These are phyloP conservation scores for Ananas comosus DNA, from an alignment of 176 grass and related monocot genomes.

Conservation along the genomic window DNA sequence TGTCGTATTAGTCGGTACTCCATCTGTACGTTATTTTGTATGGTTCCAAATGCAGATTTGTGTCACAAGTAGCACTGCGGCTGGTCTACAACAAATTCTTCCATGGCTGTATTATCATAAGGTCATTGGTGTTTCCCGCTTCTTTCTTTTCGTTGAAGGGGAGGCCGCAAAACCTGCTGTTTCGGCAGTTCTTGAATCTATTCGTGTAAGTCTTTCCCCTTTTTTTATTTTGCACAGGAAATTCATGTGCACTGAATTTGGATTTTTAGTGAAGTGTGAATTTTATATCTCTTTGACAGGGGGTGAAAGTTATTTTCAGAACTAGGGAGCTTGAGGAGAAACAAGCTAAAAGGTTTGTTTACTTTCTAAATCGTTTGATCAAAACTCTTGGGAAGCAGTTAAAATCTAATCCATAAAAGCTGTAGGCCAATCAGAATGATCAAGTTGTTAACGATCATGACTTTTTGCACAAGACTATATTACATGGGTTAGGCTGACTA, in stretches of 20 bases:
- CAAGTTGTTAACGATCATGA: too few relatives aligned
- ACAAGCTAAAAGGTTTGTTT: slow-evolving; percentile 67
- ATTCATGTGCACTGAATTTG: not conserved
- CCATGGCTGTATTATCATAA: slow-evolving; percentile 99
- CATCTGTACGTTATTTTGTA: not conserved
- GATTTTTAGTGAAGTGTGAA: not conserved
- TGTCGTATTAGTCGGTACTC: too few relatives aligned
- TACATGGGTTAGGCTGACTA: too few relatives aligned
- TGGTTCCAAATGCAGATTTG: slow-evolving; percentile 51
- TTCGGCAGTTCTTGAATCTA: slow-evolving; percentile 82
- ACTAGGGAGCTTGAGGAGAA: slow-evolving; percentile 88
- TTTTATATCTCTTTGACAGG: slow-evolving; percentile 33
- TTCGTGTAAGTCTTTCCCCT: slow-evolving; percentile 42
- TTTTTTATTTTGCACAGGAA: not conserved
- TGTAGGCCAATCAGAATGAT: not conserved
- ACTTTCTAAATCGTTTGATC: not conserved
- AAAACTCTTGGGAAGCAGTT: not conserved
- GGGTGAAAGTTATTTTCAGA: slow-evolving; percentile 93
- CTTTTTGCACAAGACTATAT: too few relatives aligned
- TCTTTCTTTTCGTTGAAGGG: slow-evolving; percentile 95
- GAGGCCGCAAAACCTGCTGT: slow-evolving; percentile 85
- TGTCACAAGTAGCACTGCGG: slow-evolving; percentile 84
- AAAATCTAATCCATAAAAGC: not conserved
- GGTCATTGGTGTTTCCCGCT: slow-evolving; percentile 86
- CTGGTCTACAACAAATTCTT: slow-evolving; percentile 87